These are phyloP conservation scores for Poa pratensis DNA, from an alignment of 176 grass and related monocot genomes.

Conservation along the genomic window DNA sequence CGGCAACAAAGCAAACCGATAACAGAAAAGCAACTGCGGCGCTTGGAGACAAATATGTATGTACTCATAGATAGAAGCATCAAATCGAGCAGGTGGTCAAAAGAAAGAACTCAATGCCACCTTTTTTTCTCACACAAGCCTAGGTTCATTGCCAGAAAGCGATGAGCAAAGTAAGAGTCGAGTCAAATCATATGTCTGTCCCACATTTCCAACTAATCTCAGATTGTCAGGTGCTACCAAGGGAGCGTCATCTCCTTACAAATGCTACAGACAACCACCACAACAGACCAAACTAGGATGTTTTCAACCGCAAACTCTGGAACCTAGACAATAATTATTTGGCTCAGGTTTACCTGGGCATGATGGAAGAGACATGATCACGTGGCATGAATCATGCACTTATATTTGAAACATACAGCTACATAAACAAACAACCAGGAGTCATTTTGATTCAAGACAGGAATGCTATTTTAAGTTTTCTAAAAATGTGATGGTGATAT, in stretches of 20 bases:
- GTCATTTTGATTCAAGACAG: not conserved
- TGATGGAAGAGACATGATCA: not conserved
- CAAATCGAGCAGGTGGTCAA: not conserved
- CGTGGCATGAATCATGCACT: not conserved
- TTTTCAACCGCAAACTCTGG: not conserved
- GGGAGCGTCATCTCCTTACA: slow-evolving; percentile 9
- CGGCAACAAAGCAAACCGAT: not conserved
- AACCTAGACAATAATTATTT: not conserved
- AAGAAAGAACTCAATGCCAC: not conserved
- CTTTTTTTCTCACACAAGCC: not conserved
- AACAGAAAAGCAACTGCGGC: not conserved
- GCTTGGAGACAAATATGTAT: slow-evolving; percentile 4
- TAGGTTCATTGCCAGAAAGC: not conserved
- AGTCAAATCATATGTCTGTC: not conserved
- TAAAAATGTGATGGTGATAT: not conserved
- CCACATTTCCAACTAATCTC: not conserved
- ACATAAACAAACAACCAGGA: not conserved
- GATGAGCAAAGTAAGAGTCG: slow-evolving; percentile 1
- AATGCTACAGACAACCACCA: slow-evolving; percentile 34
- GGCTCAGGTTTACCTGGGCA: not conserved
- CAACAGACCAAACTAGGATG: not conserved
- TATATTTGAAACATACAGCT: not conserved
- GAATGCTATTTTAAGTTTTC: not conserved
- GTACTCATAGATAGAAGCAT: not conserved
- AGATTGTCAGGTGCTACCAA: not conserved